Percentiles rank a stretch among this genome's conserved stretches.
Conservation (phyloP, 306 rosid genomes). For the Luffa acutangula region DNA sequence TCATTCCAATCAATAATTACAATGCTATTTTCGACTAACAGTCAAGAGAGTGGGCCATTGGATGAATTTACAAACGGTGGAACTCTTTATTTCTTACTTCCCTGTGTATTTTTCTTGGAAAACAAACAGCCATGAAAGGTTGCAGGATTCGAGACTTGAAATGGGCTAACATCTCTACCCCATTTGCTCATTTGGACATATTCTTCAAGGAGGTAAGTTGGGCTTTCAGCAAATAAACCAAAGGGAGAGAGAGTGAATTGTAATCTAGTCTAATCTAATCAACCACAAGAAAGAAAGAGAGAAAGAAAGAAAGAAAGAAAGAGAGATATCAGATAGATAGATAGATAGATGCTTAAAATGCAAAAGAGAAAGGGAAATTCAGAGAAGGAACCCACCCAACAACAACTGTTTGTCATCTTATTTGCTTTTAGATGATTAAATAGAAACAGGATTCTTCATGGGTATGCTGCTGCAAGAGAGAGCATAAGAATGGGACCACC, state of each 20-base stretch:
- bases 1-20: neutral
- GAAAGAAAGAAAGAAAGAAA: too few relatives aligned
- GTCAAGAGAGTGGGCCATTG: neutral
- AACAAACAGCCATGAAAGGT: neutral
- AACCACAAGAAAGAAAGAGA: neutral
- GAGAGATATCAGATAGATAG: too few relatives aligned
- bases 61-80: neutral
- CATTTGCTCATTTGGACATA: slow-evolving; percentile 10
- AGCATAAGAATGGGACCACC: slow-evolving; percentile 66
- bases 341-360: neutral
- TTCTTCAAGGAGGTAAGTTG: neutral
- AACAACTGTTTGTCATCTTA: neutral
- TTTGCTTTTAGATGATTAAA: neutral
- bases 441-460: slow-evolving; percentile 6
- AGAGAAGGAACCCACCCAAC: neutral
- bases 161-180: slow-evolving; percentile 7
- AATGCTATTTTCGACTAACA: neutral
- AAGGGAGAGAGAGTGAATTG: neutral
- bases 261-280: too few relatives aligned
- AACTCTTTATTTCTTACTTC: neutral
- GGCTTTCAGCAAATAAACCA: neutral
- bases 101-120: neutral
- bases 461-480: slow-evolving; percentile 11
- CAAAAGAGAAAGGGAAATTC: neutral
- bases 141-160: slow-evolving; percentile 6